phyloP scores from a whole-genome alignment of 208 protist species.

The Crithidia brevicula region DNA sequence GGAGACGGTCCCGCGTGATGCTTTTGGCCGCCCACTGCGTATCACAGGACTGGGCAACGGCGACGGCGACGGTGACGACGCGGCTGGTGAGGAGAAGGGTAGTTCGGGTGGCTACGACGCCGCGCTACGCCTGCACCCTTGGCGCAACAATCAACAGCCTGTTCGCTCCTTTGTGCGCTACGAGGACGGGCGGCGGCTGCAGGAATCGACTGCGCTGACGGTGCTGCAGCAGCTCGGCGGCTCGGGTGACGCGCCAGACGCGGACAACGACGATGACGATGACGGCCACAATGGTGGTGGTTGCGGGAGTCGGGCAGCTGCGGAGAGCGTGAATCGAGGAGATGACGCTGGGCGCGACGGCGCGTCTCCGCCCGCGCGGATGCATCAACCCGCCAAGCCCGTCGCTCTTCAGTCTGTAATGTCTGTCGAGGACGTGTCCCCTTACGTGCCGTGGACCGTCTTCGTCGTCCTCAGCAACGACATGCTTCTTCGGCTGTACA shows the following conservation, averaged over 20 bases:
- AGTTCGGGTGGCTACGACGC: conserved; percentile 43
- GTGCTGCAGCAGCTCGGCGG: conserved; percentile 28
- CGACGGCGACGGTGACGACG: conserved; percentile 10
- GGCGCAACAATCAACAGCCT: conserved; percentile 45
- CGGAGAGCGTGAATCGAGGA: background rate
- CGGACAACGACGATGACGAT: conserved; percentile 9
- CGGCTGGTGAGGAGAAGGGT: background rate
- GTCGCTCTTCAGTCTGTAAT: conserved; percentile 37
- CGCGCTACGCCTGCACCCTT: conserved; percentile 34
- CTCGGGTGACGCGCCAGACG: background rate
- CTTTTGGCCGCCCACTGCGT: conserved; percentile 26
- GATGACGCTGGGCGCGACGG: conserved; percentile 3
- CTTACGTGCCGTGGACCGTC: conserved; percentile 45
- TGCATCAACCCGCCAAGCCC: conserved; percentile 28
- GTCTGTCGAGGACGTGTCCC: conserved; percentile 44
- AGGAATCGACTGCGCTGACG: conserved; percentile 34
- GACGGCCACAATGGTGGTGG: conserved; percentile 9
- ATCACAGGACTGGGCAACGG: background rate
- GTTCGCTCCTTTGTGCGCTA: conserved; percentile 47
- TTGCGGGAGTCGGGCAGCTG: background rate
- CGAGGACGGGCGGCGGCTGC: conserved; percentile 58
- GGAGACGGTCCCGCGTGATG: conserved; percentile 27
- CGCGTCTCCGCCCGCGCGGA: background rate
- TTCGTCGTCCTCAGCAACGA: conserved; percentile 62
- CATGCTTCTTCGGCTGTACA: conserved; percentile 71